Evolutionary conservation across 2,329 filamentous ascomycete species (phyloP), one percentile per base, ranked within the genome.

Genomic region (Dactylonectria macrodidyma): DNA sequence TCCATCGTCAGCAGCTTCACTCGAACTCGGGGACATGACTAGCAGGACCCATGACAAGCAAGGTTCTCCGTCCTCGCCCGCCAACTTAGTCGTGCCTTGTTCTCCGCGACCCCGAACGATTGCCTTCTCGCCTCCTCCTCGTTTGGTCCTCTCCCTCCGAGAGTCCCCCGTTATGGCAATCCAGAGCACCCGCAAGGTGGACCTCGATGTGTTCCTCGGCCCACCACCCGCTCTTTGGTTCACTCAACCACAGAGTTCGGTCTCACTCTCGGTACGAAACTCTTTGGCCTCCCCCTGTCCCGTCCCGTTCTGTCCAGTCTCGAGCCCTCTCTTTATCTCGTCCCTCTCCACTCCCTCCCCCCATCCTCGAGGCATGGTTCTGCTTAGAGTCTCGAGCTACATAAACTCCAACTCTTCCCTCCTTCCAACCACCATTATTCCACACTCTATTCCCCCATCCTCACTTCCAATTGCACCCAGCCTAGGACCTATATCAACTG

Each of bases 241-340:
- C 41, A 16, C 41, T 44, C 41, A 8, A 44, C 41, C 14, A 19
- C 51, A 54, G n/a, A 54, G 51, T 54, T 54, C 51, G 51, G 51
- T 54, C 51, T 36, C 33, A 54, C 51, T 54, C 51, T 54, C 51
- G 51, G 51, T 36, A 22, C 30, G 33, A 54, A 36, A 24, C 51
- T 19, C 10, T 44, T 30, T 57, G 36, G 19, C 54, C 38, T 33
- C 19, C 26, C 19, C 47, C 46, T 16, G 16, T 26, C 46, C n/a
- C 14, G 16, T 50, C 46, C 46, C 22, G 46, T 38, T 38, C n/a
- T 26, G 19, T 44, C 33, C 36, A 14, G 52, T n/a, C 33, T 56
- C 19, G 3, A 9, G 34, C 34, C 41, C 34, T 55, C 36, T 44
- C 24, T 44, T 14, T 33, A 46, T 57, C 54, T 30, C 7, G 26